Conservation (phyloP, 257 asterid species). For the Nicotiana otophora region DNA sequence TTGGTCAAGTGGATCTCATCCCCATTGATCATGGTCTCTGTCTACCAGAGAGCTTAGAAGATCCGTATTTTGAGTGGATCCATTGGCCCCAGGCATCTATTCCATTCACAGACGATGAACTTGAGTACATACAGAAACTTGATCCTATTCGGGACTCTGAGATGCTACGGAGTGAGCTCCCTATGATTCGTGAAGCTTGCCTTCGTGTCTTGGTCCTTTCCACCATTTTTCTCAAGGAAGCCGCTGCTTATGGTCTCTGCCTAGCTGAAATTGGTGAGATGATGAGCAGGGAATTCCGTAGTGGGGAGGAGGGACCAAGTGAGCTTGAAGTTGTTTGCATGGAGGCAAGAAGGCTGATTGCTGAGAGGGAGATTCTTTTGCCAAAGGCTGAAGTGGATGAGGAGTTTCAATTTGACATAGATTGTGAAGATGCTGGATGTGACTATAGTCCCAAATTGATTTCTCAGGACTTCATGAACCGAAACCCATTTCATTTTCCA, state of each 20-base stretch:
- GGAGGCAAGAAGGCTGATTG: constrained; percentile 66
- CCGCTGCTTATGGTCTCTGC: constrained; percentile 73
- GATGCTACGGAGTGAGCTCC: constrained; percentile 82
- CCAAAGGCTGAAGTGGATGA: constrained; percentile 42
- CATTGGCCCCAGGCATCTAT: constrained; percentile 99
- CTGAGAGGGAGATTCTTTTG: constrained; percentile 44
- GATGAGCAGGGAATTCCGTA: constrained; percentile 89
- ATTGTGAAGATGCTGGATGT: constrained; percentile 56
- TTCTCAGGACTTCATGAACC: constrained; percentile 33
- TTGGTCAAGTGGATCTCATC: constrained; percentile 81
- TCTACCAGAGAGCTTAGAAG: constrained; percentile 91
- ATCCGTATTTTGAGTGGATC: constrained; percentile 96
- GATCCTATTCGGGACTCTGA: constrained; percentile 64
- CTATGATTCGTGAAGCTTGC: constrained; percentile 94
- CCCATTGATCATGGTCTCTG: constrained; percentile 98
- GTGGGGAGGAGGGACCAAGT: constrained; percentile 92
- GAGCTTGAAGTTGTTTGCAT: constrained; percentile 88
- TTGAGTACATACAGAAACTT: constrained; percentile 64
- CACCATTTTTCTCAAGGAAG: constrained; percentile 81
- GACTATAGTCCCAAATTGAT: constrained; percentile 26
- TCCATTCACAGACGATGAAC: constrained; percentile 92
- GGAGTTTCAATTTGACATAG: constrained; percentile 68
- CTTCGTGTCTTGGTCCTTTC: constrained; percentile 69
- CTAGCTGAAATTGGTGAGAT: constrained; percentile 96
- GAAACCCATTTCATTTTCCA: constrained; percentile 34